Evolutionary conservation across 192 early-diverging fungal genomes (phyloP), one percentile per base, ranked within the genome.

Genomic region (Rhizoclosmatium sp.): DNA sequence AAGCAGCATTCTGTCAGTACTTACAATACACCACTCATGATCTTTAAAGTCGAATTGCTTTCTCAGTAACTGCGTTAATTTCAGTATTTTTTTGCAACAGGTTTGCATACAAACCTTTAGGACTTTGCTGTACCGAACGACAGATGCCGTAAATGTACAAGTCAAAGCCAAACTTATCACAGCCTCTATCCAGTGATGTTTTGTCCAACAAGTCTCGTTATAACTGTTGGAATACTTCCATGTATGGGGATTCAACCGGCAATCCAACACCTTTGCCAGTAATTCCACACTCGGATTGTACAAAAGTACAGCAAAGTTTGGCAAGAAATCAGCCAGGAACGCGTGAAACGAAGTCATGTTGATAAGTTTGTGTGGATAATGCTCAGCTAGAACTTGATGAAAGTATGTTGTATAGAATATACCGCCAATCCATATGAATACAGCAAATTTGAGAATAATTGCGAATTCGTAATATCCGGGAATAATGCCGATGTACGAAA

Each of bases 111-210:
- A 14, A 12, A 71, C 16, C 54, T 71, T 71, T 12, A 71, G 31
- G 56, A 71, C 56, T 31, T 71, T 71, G 69, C 69, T 47, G 51
- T 71, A 71, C 0, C 69, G 46, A 16, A 71, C 69, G n/a, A 71
- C 69, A 16, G 3, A 56, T 46, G 48, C 56, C 14, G 69, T 71
- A 56, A 54, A 71, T 56, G 69, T 47, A 49, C 69, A 71, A 7
- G 4, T 49, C 16, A 71, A 47, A 49, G 9, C 39, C 4, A 71
- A 14, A 56, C 69, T 71, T 3, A 71, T 19, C 5, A 58, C 54
- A 3, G 51, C 0, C 4, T 7, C 21, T 5, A 56, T 41, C 69
- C 69, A 71, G 39, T 71, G 69, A 14, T n/a, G 3, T 10, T n/a
- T 12, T 56, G 4, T 14, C 69, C 69, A 71, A 49, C 69, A 71